Evolutionary conservation across 371 early-diverging fungal species (phyloP), one percentile per base, ranked within the genome.

Genomic region (Mortierella sp.): DNA sequence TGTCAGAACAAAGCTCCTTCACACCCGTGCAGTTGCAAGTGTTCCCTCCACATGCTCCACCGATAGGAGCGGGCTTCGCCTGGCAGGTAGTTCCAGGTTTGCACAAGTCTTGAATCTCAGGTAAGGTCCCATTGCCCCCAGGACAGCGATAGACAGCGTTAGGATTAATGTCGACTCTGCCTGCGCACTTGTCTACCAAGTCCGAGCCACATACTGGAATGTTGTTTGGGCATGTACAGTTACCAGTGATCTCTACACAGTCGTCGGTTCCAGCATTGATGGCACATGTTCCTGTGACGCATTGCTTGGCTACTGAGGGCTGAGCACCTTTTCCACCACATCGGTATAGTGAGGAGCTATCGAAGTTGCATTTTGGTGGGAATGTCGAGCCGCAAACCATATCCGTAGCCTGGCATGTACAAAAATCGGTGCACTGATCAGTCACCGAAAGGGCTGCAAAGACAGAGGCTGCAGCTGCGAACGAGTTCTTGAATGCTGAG

Each of bases 141-240:
- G 14, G 34, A 11, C 53, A 31, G 9, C 6, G 37, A 34, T 34
- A 31, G 21, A 52, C 37, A 11, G 53, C 23, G 21, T 34, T 34
- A 19, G 31, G 30, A 11, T 32, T 8, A 24, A 17, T 27, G 57
- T n/a, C 4, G 14, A 34, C 52, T 34, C 14, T 34, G 37, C 37
- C 34, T n/a, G 11, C 23, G 0, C 5, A 12, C 8, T 34, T 34
- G 37, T 14, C 37, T 11, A 4, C 37, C 14, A 34, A 14, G 4
- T 34, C 37, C 14, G 11, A 19, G 9, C 28, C 28, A 23, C 23
- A 24, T 3, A 27, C 30, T 21, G 59, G 59, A 15, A 19, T 34
- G 8, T 4, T 39, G 17, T 49, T 49, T 1, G 59, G 15, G 24
- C 60, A 60, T 7, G 51, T 28, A 42, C 41, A 60, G 14, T 34